Evolutionary conservation across 768 basidiomycete genomes (phyloP).

Genomic region (Fomitopsis serialis): DNA sequence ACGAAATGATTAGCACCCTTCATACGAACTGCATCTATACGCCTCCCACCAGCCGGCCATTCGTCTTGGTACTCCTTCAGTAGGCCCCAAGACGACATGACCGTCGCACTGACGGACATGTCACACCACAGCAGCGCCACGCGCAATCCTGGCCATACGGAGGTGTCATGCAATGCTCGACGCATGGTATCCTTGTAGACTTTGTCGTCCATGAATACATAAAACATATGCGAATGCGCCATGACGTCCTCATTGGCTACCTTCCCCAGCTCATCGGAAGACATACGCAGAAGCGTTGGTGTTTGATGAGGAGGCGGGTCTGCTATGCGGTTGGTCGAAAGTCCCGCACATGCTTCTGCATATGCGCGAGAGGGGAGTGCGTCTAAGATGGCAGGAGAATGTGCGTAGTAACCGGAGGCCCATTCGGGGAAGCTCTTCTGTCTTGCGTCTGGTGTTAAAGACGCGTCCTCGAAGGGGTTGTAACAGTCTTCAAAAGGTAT

Average conservation of each 20-base stretch:
- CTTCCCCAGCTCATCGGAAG: not conserved
- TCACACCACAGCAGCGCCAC: constrained; percentile 3
- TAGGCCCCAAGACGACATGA: not conserved
- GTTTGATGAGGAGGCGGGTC: constrained; percentile 1
- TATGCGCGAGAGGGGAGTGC: not conserved
- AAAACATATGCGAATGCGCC: no score
- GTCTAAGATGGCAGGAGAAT: not conserved
- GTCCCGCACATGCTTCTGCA: not conserved
- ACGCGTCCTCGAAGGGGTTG: constrained; percentile 5
- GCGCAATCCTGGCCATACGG: constrained; percentile 1
- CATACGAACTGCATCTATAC: not conserved
- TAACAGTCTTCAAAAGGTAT: constrained; percentile 2
- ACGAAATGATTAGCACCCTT: constrained; percentile 3
- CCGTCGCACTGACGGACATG: not conserved
- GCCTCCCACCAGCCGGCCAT: not conserved
- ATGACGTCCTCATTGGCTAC: no score
- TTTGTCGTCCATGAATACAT: not conserved
- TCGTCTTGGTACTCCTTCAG: not conserved
- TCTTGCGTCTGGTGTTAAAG: not conserved
- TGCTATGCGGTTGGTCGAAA: not conserved
- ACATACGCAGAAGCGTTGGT: not conserved
- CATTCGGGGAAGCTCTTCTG: not conserved
- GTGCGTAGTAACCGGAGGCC: constrained; percentile 8
- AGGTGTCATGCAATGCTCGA: not conserved
- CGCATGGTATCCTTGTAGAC: constrained; percentile 4